Conservation (phyloP, 2,329 filamentous ascomycete genomes). For the Sporothrix curviconia region DNA sequence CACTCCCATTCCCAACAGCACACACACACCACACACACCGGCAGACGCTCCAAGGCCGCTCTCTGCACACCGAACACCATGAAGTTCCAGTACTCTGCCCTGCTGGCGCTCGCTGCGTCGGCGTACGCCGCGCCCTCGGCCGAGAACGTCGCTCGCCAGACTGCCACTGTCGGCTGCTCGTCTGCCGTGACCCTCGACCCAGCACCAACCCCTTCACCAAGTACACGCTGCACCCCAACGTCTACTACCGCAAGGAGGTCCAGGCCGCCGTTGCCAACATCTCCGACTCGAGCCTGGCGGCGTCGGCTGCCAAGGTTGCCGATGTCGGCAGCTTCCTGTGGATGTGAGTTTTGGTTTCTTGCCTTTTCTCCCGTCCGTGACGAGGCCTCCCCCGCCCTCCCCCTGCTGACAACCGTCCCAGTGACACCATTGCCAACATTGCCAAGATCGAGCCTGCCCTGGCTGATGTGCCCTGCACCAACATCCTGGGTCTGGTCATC, state of each 20-base stretch:
- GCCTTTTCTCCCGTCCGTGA: neutral
- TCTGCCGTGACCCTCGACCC: slow-evolving; percentile 33
- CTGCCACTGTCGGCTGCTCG: slow-evolving; percentile 27
- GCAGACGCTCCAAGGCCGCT: too few species aligned
- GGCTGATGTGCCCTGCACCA: slow-evolving; percentile 30
- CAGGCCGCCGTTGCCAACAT: slow-evolving; percentile 29
- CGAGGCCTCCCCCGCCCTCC: too few species aligned
- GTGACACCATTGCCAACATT: slow-evolving; percentile 34
- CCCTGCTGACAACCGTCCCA: slow-evolving; percentile 5
- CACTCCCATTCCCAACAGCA: too few species aligned
- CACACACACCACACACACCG: too few species aligned
- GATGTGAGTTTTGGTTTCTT: slow-evolving; percentile 26
- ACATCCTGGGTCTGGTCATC: slow-evolving; percentile 46
- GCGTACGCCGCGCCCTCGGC: slow-evolving; percentile 30
- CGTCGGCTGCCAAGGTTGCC: slow-evolving; percentile 29
- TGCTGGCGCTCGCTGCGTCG: slow-evolving; percentile 31
- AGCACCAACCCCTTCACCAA: slow-evolving; percentile 32
- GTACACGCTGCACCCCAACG: slow-evolving; percentile 36
- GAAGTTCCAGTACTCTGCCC: slow-evolving; percentile 31
- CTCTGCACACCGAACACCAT: too few species aligned
- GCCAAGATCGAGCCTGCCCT: slow-evolving; percentile 32
- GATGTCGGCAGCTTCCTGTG: slow-evolving; percentile 36
- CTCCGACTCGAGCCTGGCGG: slow-evolving; percentile 25
- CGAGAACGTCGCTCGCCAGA: slow-evolving; percentile 25
- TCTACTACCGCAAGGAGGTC: slow-evolving; percentile 33